Conservation (phyloP, 2,329 filamentous ascomycete genomes). For the Fusarium aywerte region DNA sequence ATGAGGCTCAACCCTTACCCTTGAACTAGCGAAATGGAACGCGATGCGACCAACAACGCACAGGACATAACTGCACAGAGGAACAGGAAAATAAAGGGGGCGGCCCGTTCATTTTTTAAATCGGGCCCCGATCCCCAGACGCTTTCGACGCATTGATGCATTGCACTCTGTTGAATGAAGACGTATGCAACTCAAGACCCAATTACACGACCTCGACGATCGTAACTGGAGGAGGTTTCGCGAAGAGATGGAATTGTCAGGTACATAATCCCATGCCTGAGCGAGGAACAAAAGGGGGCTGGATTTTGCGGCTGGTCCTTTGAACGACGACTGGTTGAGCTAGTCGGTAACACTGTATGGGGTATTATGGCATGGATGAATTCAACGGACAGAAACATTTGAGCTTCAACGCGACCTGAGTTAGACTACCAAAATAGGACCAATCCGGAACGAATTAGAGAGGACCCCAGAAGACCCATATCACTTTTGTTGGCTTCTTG, state of each 20-base stretch:
- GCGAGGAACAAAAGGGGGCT: conserved; percentile 36
- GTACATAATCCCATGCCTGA: conserved; percentile 17
- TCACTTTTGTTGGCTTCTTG: conserved; percentile 19
- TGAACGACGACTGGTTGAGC: conserved; percentile 29
- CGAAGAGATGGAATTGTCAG: conserved; percentile 21
- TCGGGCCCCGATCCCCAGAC: conserved; percentile 29
- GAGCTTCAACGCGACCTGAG: conserved; percentile 35
- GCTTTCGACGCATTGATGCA: conserved; percentile 37
- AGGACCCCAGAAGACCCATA: conserved; percentile 9
- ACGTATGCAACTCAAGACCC: conserved; percentile 10
- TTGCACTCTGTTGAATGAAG: conserved; percentile 21
- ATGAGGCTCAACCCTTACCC: conserved; percentile 33
- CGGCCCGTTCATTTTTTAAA: conserved; percentile 30
- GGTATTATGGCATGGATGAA: conserved; percentile 37
- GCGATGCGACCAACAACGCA: conserved; percentile 30
- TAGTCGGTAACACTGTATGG: conserved; percentile 40
- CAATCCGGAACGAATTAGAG: conserved; percentile 27
- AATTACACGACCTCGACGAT: conserved; percentile 24
- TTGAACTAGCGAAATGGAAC: conserved; percentile 24
- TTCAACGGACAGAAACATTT: conserved; percentile 36
- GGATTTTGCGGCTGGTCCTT: conserved; percentile 39
- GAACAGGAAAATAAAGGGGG: conserved; percentile 37
- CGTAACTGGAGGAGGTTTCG: conserved; percentile 19
- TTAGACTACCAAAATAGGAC: conserved; percentile 36
- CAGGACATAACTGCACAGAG: conserved; percentile 20